Conservation (phyloP, 352 stramenopile species). For the Phytopythium cucurbitacearum region DNA sequence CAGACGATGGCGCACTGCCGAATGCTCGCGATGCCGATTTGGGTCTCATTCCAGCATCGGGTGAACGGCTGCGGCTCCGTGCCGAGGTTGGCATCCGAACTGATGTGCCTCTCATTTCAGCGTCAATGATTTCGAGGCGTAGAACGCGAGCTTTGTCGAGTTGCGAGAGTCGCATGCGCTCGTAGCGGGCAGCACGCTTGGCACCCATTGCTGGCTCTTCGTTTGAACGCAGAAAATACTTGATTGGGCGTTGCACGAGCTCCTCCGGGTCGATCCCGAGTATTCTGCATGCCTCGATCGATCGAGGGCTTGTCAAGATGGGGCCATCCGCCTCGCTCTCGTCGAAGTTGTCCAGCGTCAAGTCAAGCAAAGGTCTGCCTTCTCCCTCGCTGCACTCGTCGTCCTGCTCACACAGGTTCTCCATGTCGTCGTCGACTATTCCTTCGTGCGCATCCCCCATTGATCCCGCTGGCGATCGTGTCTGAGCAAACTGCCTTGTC, state of each 20-base stretch:
- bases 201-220: constrained; percentile 34
- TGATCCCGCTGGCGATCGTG: too few relatives aligned
- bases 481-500: too few relatives aligned
- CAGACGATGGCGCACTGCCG: constrained; percentile 4
- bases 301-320: constrained; percentile 64
- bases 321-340: constrained; percentile 26
- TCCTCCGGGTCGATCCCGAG: constrained; percentile 65
- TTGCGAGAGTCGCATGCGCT: constrained; percentile 48
- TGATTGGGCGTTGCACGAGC: constrained; percentile 45
- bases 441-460: too few relatives aligned
- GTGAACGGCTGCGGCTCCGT: constrained; percentile 55
- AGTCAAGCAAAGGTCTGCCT: not conserved
- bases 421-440: too few relatives aligned
- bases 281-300: constrained; percentile 70
- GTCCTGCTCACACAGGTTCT: too few relatives aligned
- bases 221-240: constrained; percentile 45
- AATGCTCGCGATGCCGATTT: constrained; percentile 20
- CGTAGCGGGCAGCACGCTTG: constrained; percentile 56
- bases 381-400: not conserved
- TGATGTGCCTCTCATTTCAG: constrained; percentile 33
- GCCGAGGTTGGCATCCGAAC: constrained; percentile 48
- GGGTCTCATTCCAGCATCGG: constrained; percentile 9
- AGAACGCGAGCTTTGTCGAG: constrained; percentile 46
- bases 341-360: constrained; percentile 64
- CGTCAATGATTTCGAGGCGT: constrained; percentile 56